Conservation (phyloP, 805 yeast species). For the Metschnikowia continentalis region DNA sequence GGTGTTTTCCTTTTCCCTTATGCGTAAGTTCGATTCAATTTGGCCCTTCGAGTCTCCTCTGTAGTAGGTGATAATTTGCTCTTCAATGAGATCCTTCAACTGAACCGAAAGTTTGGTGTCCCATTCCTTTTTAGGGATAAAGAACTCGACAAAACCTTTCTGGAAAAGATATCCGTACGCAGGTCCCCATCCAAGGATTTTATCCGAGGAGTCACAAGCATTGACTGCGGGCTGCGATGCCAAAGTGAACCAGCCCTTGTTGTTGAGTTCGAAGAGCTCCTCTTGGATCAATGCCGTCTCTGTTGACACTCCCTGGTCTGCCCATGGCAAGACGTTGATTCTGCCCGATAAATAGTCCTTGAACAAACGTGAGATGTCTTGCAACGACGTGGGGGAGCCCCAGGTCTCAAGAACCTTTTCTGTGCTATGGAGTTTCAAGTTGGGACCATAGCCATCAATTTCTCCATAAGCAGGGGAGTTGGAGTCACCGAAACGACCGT, state of each 20-base stretch:
- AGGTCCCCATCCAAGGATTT: conserved; percentile 98
- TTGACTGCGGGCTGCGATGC: conserved; percentile 96
- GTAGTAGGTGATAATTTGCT: conserved; percentile 65
- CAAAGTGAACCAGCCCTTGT: conserved; percentile 73
- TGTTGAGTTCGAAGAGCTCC: conserved; percentile 75
- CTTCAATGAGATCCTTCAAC: conserved; percentile 34
- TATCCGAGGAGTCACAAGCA: conserved; percentile 73
- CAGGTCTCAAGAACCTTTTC: conserved; percentile 66
- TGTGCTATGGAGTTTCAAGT: conserved; percentile 64
- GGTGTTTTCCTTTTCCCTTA: conserved; percentile 30
- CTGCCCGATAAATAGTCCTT: conserved; percentile 69
- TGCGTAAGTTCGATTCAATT: conserved; percentile 58
- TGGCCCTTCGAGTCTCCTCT: conserved; percentile 59
- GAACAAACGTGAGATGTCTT: conserved; percentile 65
- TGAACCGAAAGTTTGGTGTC: conserved; percentile 47
- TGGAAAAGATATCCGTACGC: conserved; percentile 83
- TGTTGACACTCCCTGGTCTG: conserved; percentile 76
- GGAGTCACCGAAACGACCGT: conserved; percentile 93
- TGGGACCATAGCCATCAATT: conserved; percentile 95
- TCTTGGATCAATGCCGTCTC: conserved; percentile 94
- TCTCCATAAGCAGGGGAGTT: conserved; percentile 97
- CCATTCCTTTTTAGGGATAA: conserved; percentile 75
- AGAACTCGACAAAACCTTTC: conserved; percentile 83
- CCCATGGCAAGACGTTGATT: conserved; percentile 84
- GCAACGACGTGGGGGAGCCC: conserved; percentile 65